Conservation (phyloP, 2,329 filamentous ascomycete species). For the Cladobotryum mycophilum region DNA sequence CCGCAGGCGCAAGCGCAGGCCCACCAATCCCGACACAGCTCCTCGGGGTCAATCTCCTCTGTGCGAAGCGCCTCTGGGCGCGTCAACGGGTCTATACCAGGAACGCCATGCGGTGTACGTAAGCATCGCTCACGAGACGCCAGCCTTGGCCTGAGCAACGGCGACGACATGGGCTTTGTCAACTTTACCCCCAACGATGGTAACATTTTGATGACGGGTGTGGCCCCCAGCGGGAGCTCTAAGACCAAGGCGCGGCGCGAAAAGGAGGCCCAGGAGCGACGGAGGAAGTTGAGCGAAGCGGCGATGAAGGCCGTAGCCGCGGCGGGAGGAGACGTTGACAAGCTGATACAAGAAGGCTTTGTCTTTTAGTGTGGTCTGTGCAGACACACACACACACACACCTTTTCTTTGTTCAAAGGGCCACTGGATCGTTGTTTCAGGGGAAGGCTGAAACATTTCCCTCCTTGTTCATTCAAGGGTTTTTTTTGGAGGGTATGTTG, state of each 20-base stretch:
- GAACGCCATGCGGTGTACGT: conserved; percentile 34
- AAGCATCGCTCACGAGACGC: conserved; percentile 34
- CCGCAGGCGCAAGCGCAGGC: conserved; percentile 11
- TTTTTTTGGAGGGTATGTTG: too few species aligned
- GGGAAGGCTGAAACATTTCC: too few species aligned
- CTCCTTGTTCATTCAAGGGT: too few species aligned
- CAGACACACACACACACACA: not conserved
- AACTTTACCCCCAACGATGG: conserved; percentile 85
- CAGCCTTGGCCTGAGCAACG: conserved; percentile 22
- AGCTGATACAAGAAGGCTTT: conserved; percentile 46
- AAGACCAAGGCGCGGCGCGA: conserved; percentile 95
- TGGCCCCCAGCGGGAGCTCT: conserved; percentile 82
- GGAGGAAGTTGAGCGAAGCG: conserved; percentile 60
- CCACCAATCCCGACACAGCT: conserved; percentile 32
- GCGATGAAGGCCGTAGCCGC: conserved; percentile 63
- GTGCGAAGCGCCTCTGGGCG: conserved; percentile 31
- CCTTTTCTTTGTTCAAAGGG: not conserved
- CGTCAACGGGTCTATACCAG: conserved; percentile 28
- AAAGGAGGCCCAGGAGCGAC: conserved; percentile 75
- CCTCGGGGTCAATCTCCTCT: conserved; percentile 31
- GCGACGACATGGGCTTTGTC: conserved; percentile 58
- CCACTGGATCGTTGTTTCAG: too few species aligned
- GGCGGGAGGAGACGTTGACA: conserved; percentile 60
- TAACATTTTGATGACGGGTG: conserved; percentile 73
- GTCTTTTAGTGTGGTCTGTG: conserved; percentile 25